Percentiles rank a stretch among this genome's conserved stretches.
phyloP scores from a whole-genome alignment of 805 yeast genomes.

The Zygosaccharomyces bisporus region DNA sequence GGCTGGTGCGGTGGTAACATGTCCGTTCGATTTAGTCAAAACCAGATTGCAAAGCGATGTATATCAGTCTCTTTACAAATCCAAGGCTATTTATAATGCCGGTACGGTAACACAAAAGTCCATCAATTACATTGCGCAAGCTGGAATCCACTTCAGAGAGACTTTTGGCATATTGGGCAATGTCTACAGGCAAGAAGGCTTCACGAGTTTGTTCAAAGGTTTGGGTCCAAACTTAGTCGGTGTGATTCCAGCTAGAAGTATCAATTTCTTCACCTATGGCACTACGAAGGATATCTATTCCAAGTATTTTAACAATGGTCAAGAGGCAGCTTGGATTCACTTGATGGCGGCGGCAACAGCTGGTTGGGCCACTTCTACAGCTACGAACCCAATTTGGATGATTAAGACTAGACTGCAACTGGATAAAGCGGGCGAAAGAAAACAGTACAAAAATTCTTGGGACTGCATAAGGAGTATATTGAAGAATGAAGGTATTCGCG shows the following conservation, averaged over 20 bases:
- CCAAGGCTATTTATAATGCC: constrained; percentile 18
- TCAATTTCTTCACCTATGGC: constrained; percentile 96
- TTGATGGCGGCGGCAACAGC: constrained; percentile 83
- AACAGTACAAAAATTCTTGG: constrained; percentile 73
- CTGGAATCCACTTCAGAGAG: constrained; percentile 71
- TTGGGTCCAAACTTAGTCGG: constrained; percentile 96
- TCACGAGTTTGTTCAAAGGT: constrained; percentile 85
- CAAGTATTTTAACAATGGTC: constrained; percentile 60
- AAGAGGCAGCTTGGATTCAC: constrained; percentile 83
- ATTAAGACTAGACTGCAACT: constrained; percentile 91
- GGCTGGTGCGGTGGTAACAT: constrained; percentile 93
- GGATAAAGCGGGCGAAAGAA: constrained; percentile 61
- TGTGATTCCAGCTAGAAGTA: constrained; percentile 96
- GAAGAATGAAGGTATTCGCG: constrained; percentile 70
- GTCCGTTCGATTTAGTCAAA: constrained; percentile 95
- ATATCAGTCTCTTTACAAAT: constrained; percentile 53
- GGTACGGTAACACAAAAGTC: constrained; percentile 5
- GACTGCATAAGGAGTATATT: constrained; percentile 75
- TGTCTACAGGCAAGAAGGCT: constrained; percentile 75
- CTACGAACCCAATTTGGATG: constrained; percentile 97
- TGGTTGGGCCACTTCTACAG: constrained; percentile 91
- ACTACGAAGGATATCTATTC: constrained; percentile 78
- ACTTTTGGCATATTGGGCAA: constrained; percentile 68
- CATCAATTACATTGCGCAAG: constrained; percentile 41
- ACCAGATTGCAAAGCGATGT: constrained; percentile 92